Conservation (phyloP, 2,329 filamentous ascomycete species). For the Elsinoe fawcettii region DNA sequence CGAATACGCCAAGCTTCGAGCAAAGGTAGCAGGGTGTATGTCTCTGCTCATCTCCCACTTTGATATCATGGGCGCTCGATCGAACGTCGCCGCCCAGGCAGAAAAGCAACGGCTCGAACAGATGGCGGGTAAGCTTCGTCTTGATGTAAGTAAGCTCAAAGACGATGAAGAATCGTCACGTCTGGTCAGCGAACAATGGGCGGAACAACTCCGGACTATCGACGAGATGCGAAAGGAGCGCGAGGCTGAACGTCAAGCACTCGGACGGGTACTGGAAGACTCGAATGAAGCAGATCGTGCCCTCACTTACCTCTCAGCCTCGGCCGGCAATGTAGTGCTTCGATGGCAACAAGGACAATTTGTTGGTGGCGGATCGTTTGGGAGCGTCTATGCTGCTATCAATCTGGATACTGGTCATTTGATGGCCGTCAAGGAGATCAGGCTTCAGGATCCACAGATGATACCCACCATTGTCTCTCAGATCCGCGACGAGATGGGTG, state of each 20-base stretch:
- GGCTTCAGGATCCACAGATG: slow-evolving; percentile 89
- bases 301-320: slow-evolving; percentile 85
- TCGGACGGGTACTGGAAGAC: slow-evolving; percentile 86
- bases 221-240: slow-evolving; percentile 72
- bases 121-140: slow-evolving; percentile 63
- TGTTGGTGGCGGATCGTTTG: slow-evolving; percentile 92
- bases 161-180: slow-evolving; percentile 80
- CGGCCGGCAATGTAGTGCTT: slow-evolving; percentile 88
- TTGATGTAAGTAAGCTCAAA: slow-evolving; percentile 65
- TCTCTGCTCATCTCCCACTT: slow-evolving; percentile 95
- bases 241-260: slow-evolving; percentile 74
- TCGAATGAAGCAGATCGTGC: slow-evolving; percentile 94
- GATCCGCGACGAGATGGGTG: slow-evolving; percentile 94
- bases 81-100: slow-evolving; percentile 84
- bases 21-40: slow-evolving; percentile 96
- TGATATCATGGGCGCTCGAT: slow-evolving; percentile 96
- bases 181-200: slow-evolving; percentile 66
- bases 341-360: slow-evolving; percentile 99
- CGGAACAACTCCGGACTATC: slow-evolving; percentile 64
- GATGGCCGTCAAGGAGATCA: slow-evolving; percentile 98
- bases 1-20: slow-evolving; percentile 73
- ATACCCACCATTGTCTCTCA: slow-evolving; percentile 91
- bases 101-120: slow-evolving; percentile 85
- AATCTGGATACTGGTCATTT: slow-evolving; percentile 92
- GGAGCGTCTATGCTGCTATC: slow-evolving; percentile 94